Evolutionary conservation across 2,329 filamentous ascomycete species (phyloP), one percentile per base, ranked within the genome.

Genomic region (Aureobasidium sp.): DNA sequence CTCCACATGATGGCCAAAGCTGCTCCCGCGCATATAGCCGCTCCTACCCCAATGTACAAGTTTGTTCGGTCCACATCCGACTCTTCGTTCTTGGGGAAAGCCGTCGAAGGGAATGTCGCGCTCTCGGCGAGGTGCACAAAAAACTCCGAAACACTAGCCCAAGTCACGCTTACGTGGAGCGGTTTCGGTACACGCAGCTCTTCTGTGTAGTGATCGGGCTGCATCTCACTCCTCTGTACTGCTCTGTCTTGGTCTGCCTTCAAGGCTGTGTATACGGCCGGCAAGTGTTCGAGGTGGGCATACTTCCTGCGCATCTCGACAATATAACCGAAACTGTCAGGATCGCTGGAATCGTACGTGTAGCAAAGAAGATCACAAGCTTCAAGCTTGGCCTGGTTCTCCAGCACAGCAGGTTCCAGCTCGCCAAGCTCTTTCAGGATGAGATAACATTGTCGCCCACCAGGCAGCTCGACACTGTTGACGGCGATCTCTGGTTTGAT

Each of bases 181-280:
- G 94, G 94, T 2, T 92, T 87, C 61, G 89, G 87, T 89, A 97
- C 96, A 72, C 90, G 92, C 68, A 96, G 79, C 41, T 83, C 82
- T 56, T 87, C 85, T 0, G 92, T 95, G 75, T 97, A 97, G 66
- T 91, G 87, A 72, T 99, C 94, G 1, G 94, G 94, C 74, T 97
- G 93, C 66, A 88, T 78, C 73, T 96, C 91, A 64, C 89, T 89
- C 63, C 94, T 84, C 76, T 99, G 94, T n/a, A 91, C 97, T 3
- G 93, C 95, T 74, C 96, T 96, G 74, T 99, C 94, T 67, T 89
- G 86, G 74, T 99, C 94, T 2, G 94, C 94, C 75, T 99, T 99
- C 63, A 97, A 80, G 0, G 93, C 94, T 1, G 91, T 90, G 72
- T 96, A 99, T 8, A 99, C 87, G 9, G 90, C 88, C 0, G 94